A percentile compares a stretch with the other conserved stretches of the same genome.
These are phyloP conservation scores for Willaertia magna DNA, from an alignment of 208 protist genomes.

Conservation along the genomic window DNA sequence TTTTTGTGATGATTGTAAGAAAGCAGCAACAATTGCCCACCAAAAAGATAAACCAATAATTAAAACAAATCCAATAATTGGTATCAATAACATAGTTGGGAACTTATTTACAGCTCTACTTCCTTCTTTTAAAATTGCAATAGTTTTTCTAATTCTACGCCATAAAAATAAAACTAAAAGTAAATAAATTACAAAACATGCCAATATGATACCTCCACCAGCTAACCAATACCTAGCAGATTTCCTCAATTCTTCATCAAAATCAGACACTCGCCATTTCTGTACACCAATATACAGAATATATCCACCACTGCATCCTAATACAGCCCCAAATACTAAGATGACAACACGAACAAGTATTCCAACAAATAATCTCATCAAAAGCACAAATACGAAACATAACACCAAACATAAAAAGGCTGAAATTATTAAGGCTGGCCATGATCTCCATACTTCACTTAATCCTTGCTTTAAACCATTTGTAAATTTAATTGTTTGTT, in stretches of 20 bases:
- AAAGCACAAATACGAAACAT: slow-evolving; percentile 10
- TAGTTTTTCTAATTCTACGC: slow-evolving; percentile 38
- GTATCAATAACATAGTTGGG: slow-evolving; percentile 42
- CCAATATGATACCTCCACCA: slow-evolving; percentile 18
- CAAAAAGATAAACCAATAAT: slow-evolving; percentile 32
- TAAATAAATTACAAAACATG: slow-evolving; percentile 22
- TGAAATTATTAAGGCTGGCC: background rate
- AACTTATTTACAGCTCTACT: slow-evolving; percentile 31
- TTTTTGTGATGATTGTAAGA: slow-evolving; percentile 13
- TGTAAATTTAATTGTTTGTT: background rate
- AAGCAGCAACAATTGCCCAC: slow-evolving; percentile 31
- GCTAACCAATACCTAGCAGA: background rate
- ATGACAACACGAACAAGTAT: background rate
- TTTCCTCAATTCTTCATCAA: background rate
- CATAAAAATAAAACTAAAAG: slow-evolving; percentile 36
- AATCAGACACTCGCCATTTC: background rate
- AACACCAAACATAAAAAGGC: background rate
- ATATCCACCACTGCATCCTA: background rate
- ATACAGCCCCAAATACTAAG: background rate
- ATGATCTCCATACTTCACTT: background rate
- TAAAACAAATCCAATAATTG: slow-evolving; percentile 28
- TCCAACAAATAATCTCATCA: slow-evolving; percentile 14
- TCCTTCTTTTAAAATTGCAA: slow-evolving; percentile 45
- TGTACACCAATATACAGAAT: background rate
- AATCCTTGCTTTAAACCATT: background rate